Evolutionary conservation across 192 early-diverging fungal species (phyloP).

Genomic region (Umbelopsis sp.): DNA sequence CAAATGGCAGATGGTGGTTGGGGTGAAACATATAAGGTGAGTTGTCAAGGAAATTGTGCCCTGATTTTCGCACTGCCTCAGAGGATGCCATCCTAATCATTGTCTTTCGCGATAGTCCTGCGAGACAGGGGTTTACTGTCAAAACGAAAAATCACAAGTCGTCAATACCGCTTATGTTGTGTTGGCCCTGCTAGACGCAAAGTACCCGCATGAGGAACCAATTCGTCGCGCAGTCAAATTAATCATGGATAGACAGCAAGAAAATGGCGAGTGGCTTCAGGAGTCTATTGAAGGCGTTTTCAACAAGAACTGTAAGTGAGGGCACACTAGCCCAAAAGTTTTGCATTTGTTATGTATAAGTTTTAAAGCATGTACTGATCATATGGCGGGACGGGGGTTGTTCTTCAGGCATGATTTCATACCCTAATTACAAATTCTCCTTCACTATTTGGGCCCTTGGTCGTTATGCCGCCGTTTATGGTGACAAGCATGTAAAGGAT

Average conservation of each 20-base stretch:
- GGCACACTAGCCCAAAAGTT: too few relatives aligned
- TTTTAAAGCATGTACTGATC: not conserved
- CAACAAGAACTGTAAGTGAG: constrained; percentile 81
- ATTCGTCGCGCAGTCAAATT: constrained; percentile 72
- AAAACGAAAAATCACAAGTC: constrained; percentile 81
- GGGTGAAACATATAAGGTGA: constrained; percentile 92
- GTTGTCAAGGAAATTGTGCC: not conserved
- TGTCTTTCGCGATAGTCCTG: constrained; percentile 55
- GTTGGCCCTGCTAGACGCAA: constrained; percentile 87
- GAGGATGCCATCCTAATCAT: too few relatives aligned
- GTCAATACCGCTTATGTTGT: constrained; percentile 90
- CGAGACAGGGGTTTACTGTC: constrained; percentile 64
- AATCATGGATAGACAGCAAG: constrained; percentile 83
- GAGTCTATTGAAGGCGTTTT: constrained; percentile 98
- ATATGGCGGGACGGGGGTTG: too few relatives aligned
- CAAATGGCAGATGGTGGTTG: constrained; percentile 95
- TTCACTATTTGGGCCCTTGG: constrained; percentile 94
- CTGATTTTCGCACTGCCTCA: too few relatives aligned
- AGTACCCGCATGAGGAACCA: constrained; percentile 72
- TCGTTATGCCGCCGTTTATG: constrained; percentile 75
- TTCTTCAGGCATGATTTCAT: constrained; percentile 67
- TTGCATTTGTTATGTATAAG: too few relatives aligned
- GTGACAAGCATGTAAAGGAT: constrained; percentile 32
- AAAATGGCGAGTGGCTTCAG: constrained; percentile 94
- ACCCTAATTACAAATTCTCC: constrained; percentile 93